These are phyloP conservation scores for Penicillium sp. DNA, from an alignment of 2,329 filamentous ascomycete genomes.

Conservation along the genomic window DNA sequence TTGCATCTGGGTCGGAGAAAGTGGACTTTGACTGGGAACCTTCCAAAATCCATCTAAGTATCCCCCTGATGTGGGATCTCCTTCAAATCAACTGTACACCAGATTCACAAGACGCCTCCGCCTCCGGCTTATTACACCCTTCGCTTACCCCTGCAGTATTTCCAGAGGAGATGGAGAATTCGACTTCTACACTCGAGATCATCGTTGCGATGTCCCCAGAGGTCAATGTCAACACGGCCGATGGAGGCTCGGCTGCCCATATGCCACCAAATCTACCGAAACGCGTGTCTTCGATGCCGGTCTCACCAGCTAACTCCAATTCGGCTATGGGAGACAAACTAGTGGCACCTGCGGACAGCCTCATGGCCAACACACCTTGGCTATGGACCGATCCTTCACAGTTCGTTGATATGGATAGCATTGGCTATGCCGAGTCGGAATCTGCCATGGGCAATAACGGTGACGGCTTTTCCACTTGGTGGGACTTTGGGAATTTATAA, in stretches of 20 bases:
- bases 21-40: constrained; percentile 55
- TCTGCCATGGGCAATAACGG: constrained; percentile 26
- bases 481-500: constrained; percentile 38
- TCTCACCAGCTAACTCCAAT: constrained; percentile 8
- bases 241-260: constrained; percentile 52
- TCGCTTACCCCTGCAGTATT: constrained; percentile 39
- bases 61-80: constrained; percentile 55
- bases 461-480: constrained; percentile 36
- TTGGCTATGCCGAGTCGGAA: constrained; percentile 30
- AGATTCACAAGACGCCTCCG: constrained; percentile 37
- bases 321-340: constrained; percentile 23
- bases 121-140: constrained; percentile 43
- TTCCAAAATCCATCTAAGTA: constrained; percentile 53
- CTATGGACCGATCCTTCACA: constrained; percentile 33
- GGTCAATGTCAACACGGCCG: constrained; percentile 52
- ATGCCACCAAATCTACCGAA: constrained; percentile 31
- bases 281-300: constrained; percentile 12
- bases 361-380: constrained; percentile 39
- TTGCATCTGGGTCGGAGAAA: constrained; percentile 50
- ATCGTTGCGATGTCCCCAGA: constrained; percentile 54
- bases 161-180: constrained; percentile 33
- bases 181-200: constrained; percentile 46
- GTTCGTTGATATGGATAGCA: constrained; percentile 33
- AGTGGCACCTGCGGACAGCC: constrained; percentile 33
- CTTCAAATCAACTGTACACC: constrained; percentile 49